Percentiles rank a stretch among this genome's conserved stretches.
phyloP scores from a whole-genome alignment of 2,329 filamentous ascomycete genomes.

The Fusarium irregulare region DNA sequence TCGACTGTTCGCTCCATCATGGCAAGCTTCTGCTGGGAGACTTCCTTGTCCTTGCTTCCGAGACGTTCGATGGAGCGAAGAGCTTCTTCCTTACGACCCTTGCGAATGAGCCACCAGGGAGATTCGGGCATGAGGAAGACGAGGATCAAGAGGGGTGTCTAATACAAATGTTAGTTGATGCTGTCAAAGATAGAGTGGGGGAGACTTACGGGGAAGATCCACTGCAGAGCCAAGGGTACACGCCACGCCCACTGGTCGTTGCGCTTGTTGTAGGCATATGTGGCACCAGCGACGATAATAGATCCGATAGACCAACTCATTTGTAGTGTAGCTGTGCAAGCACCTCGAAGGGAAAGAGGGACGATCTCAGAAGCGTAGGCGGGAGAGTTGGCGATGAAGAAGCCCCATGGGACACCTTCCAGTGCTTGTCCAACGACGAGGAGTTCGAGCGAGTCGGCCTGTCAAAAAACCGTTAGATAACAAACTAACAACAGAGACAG shows the following conservation, averaged over 20 bases:
- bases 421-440: conserved; percentile 65
- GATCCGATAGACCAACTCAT: conserved; percentile 72
- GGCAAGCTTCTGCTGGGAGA: conserved; percentile 56
- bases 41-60: conserved; percentile 46
- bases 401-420: conserved; percentile 70
- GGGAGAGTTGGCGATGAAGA: conserved; percentile 71
- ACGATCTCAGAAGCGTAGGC: conserved; percentile 71
- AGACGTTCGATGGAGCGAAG: conserved; percentile 60
- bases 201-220: conserved; percentile 61
- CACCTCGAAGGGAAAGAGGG: conserved; percentile 65
- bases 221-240: conserved; percentile 66
- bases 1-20: conserved; percentile 69
- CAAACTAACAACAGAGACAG: accelerated
- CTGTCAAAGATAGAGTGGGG: accelerated
- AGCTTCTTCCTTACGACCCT: conserved; percentile 57
- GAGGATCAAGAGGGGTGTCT: conserved; percentile 63
- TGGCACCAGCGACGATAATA: conserved; percentile 69
- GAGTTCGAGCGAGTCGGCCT: conserved; percentile 51
- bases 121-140: conserved; percentile 62
- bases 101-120: conserved; percentile 66
- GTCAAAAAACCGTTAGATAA: neutral
- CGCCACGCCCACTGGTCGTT: conserved; percentile 41
- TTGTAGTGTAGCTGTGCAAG: conserved; percentile 68
- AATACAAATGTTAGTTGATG: neutral
- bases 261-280: conserved; percentile 60